Percentiles rank a stretch among this genome's conserved stretches.
These are phyloP conservation scores for Alnus glutinosa DNA, from an alignment of 306 rosid species.

Conservation along the genomic window DNA sequence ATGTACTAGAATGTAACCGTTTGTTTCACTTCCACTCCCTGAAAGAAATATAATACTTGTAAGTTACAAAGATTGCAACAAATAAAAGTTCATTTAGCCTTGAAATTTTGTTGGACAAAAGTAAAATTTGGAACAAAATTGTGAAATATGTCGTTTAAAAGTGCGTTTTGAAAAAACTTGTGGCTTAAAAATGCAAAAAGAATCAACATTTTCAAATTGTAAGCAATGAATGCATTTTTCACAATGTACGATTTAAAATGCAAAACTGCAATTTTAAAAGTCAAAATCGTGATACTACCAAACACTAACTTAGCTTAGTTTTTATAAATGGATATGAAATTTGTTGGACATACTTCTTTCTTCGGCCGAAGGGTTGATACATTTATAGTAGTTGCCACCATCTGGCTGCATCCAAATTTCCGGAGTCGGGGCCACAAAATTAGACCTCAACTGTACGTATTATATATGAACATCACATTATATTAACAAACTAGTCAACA, in stretches of 20 bases:
- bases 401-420: conserved; percentile 62
- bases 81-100: too few species aligned
- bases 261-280: too few species aligned
- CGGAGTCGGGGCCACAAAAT: conserved; percentile 46
- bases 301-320: too few species aligned
- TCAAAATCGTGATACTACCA: too few species aligned
- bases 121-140: conserved; percentile 1
- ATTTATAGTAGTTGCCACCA: conserved; percentile 37
- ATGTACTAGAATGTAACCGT: conserved; percentile 55
- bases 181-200: too few species aligned
- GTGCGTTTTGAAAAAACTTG: too few species aligned
- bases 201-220: too few species aligned
- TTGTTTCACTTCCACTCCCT: conserved; percentile 42
- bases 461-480: background rate
- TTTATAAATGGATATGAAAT: background rate
- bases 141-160: background rate
- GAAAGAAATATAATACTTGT: conserved; percentile 19
- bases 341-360: conserved; percentile 35
- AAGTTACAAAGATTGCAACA: conserved; percentile 20
- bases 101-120: background rate
- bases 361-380: conserved; percentile 30
- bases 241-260: too few species aligned
- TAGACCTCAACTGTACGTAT: background rate
- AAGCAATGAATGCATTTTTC: too few species aligned
- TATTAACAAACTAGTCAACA: background rate